Base-by-base conservation (phyloP, 1,284 basidiomycete genomes). In the Fomitopsis pinicola region DNA sequence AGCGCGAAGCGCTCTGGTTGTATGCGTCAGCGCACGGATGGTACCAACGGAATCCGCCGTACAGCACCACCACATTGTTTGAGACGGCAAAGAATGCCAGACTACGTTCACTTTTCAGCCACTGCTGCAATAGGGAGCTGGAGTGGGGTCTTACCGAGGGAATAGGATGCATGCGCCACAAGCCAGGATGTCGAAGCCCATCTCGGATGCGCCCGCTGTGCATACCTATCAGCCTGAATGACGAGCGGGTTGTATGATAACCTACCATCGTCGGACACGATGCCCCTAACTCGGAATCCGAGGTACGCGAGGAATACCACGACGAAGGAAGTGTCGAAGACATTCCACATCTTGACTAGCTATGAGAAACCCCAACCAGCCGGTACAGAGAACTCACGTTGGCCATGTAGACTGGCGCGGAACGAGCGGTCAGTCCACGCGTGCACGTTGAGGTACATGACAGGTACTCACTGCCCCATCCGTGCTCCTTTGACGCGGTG, bases 141-240 rank as follows among this genome's bases (percentile, higher is more conserved):
- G 61, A 59, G n/a, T 15, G 54, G 8, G 35, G 17, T 22, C 30
- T 33, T 64, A 84, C 86, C 94, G 82, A 10, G 94, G 94, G 71
- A 95, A 92, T 28, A 96, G 81, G 55, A 96, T 88, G 69, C 93
- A 95, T 9, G 91, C 93, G 8, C 89, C 92, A 68, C 90, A 93
- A 5, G 93, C 83, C 38, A 96, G 80, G 46, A 94, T 81, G 67
- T 95, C 92, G 69, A 95, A 95, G 5, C 89, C 88, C 62, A 91
- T 75, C 57, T 86, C 83, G 2, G 92, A 92, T 0, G 80, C 74
- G 9, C 75, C 77, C 26, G 73, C 84, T 90, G 54, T n/a, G 26
- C 22, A 35, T 52, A 45, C 35, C 40, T 35, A 60, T 59, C 38
- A 48, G 42, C 28, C 17, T 35, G 46, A n/a, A 10, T 42, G 10